These are phyloP conservation scores for Coprinopsis marcescibilis DNA, from an alignment of 768 basidiomycete genomes.

Conservation along the genomic window DNA sequence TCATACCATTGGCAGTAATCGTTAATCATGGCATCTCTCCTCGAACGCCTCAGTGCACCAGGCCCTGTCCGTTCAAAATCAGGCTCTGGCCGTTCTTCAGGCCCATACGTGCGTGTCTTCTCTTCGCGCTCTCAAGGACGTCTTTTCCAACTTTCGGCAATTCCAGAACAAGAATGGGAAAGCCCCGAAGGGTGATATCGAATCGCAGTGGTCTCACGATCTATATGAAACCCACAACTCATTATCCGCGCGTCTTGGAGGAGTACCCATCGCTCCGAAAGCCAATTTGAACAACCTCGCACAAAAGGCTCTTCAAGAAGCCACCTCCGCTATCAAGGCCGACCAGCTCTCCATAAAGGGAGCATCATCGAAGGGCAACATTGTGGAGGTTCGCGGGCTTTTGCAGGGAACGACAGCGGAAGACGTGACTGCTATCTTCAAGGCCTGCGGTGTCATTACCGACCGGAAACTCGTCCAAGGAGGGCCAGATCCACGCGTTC, in stretches of 20 bases:
- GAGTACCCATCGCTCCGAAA: constrained; percentile 41
- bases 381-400: constrained; percentile 70
- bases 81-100: constrained; percentile 31
- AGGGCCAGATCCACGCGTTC: constrained; percentile 48
- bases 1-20: background rate
- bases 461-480: constrained; percentile 34
- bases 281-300: constrained; percentile 45
- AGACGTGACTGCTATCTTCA: constrained; percentile 84
- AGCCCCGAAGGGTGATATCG: constrained; percentile 59
- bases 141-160: constrained; percentile 17
- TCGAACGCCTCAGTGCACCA: constrained; percentile 47
- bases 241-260: constrained; percentile 52
- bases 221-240: constrained; percentile 57
- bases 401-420: constrained; percentile 74
- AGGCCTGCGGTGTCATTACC: constrained; percentile 65
- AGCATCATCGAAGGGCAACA: constrained; percentile 56
- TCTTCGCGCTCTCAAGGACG: constrained; percentile 19
- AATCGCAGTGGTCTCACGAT: constrained; percentile 69
- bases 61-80: constrained; percentile 45
- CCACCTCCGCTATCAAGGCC: constrained; percentile 32
- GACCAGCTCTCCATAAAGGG: constrained; percentile 59
- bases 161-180: constrained; percentile 45
- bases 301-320: constrained; percentile 62
- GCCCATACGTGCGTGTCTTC: constrained; percentile 49
- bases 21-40: constrained; percentile 46